Evolutionary conservation across 2,329 filamentous ascomycete species (phyloP).

Genomic region (Fusarium pseudonygamai): DNA sequence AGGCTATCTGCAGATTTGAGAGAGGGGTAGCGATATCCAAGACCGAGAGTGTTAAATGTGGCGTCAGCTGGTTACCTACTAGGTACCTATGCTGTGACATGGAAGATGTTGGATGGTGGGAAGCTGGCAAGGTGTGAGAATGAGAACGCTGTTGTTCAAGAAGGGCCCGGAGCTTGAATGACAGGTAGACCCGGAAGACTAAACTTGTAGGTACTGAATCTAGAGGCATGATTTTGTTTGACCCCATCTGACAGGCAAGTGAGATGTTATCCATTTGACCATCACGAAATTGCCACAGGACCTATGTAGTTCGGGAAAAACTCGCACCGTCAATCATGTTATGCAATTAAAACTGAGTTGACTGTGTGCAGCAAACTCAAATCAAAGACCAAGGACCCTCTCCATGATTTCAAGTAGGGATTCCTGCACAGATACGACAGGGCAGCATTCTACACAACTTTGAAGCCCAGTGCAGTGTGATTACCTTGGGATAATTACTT

Average conservation of each 20-base stretch:
- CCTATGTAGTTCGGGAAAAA: not conserved
- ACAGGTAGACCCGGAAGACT: not conserved
- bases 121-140: not conserved
- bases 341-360: not conserved
- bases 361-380: not conserved
- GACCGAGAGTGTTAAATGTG: not conserved
- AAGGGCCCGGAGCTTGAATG: not conserved
- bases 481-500: slow-evolving; percentile 3
- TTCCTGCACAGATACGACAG: not conserved
- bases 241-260: not conserved
- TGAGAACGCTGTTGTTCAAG: not conserved
- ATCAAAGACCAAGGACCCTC: not conserved
- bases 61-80: not conserved
- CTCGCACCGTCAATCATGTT: not conserved
- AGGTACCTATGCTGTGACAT: not conserved
- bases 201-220: not conserved
- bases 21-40: slow-evolving; percentile 3
- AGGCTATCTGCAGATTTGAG: not conserved
- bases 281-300: no score
- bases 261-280: not conserved
- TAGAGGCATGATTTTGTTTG: not conserved
- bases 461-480: not conserved
- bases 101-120: not conserved
- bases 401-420: not conserved
- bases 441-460: not conserved